Evolutionary conservation across 495 filamentous ascomycete genomes (phyloP).

Genomic region (Aspergillus diversus): DNA sequence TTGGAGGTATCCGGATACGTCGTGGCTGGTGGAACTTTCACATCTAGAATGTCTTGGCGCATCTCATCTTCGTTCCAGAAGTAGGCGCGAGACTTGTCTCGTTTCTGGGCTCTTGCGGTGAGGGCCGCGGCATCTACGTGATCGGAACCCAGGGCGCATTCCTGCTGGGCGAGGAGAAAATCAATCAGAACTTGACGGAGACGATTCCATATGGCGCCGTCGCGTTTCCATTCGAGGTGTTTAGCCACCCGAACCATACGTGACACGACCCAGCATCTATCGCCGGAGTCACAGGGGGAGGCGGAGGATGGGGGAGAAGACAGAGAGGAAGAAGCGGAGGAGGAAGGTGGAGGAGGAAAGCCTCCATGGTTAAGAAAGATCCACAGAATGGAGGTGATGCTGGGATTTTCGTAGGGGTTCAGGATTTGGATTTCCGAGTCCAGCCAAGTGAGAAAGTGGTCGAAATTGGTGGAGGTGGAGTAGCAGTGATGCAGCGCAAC

Average conservation of each 20-base stretch:
- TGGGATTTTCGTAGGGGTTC: slow-evolving; percentile 29
- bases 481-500: slow-evolving; percentile 32
- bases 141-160: slow-evolving; percentile 29
- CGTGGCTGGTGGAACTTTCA: slow-evolving; percentile 13
- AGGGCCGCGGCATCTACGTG: slow-evolving; percentile 28
- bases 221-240: slow-evolving; percentile 34
- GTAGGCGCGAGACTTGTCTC: slow-evolving; percentile 13
- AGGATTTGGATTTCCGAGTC: slow-evolving; percentile 23
- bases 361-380: slow-evolving; percentile 34
- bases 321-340: not conserved
- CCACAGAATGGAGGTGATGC: slow-evolving; percentile 34
- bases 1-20: slow-evolving; percentile 2
- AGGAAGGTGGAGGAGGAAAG: slow-evolving; percentile 1
- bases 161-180: slow-evolving; percentile 32
- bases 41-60: slow-evolving; percentile 28
- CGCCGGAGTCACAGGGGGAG: slow-evolving; percentile 16
- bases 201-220: slow-evolving; percentile 33
- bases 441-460: slow-evolving; percentile 31
- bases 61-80: slow-evolving; percentile 34
- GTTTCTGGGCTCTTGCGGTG: slow-evolving; percentile 24
- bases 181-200: slow-evolving; percentile 29
- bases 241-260: slow-evolving; percentile 35
- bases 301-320: not conserved
- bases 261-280: slow-evolving; percentile 34
- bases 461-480: slow-evolving; percentile 25